Evolutionary conservation across 148 eudicot species (phyloP).

Genomic region (Amaranthus cruentus): DNA sequence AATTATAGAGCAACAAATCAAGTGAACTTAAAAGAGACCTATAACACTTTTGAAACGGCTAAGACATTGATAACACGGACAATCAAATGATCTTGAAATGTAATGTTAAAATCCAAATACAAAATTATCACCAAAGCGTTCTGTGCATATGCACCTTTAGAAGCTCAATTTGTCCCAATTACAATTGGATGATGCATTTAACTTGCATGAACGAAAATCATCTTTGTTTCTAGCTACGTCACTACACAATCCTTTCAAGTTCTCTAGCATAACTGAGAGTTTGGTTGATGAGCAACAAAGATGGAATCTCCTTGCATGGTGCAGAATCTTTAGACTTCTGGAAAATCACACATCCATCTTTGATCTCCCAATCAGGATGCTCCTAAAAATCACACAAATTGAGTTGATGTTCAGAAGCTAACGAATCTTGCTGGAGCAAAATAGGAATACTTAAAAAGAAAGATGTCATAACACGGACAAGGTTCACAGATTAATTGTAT

Average conservation of each 20-base stretch:
- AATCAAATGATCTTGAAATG: constrained; percentile 8
- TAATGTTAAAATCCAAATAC: neutral
- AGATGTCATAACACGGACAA: too few relatives aligned
- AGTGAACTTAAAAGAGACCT: neutral
- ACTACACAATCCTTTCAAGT: constrained; percentile 85
- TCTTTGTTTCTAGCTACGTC: neutral
- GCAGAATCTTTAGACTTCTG: constrained; percentile 77
- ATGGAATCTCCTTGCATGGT: constrained; percentile 92
- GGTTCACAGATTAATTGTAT: too few relatives aligned
- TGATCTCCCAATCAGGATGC: constrained; percentile 90
- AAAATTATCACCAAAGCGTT: neutral
- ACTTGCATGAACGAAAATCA: neutral
- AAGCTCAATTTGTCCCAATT: neutral
- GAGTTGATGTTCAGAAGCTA: neutral
- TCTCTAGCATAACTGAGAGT: constrained; percentile 93
- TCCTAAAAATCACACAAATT: constrained; percentile 33
- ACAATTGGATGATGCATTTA: neutral
- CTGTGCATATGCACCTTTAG: neutral
- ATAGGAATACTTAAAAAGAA: neutral
- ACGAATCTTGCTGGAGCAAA: neutral
- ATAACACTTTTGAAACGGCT: neutral
- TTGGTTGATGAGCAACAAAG: constrained; percentile 84
- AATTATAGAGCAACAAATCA: neutral
- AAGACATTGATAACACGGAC: neutral
- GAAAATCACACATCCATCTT: constrained; percentile 60